Evolutionary conservation across 306 rosid genomes (phyloP), one percentile per base, ranked within the genome.

Genomic region (Gillenia trifoliata): DNA sequence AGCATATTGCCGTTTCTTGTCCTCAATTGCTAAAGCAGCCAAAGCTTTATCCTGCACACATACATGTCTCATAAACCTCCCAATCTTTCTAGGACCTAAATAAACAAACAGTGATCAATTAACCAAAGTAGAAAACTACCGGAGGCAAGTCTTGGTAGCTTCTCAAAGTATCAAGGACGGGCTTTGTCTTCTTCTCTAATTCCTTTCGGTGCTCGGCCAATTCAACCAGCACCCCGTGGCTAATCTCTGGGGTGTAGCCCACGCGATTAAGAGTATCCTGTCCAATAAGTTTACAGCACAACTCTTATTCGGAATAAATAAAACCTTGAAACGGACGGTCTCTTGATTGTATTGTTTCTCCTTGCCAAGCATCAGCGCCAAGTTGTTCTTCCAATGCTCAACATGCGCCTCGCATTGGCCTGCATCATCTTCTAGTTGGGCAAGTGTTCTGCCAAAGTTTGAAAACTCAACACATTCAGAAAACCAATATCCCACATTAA

Each of bases 71-170:
- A 79, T 63, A 45, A 19, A 54, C 25, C 26, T 20, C 29, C 67
- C 36, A 29, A 43, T 43, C 70, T 66, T 52, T 54, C 26, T 29
- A 29, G 38, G 41, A 23, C 52, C 17, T 67, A 29, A 30, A 59
- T 64, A 52, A 31, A 80, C n/a, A n/a, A n/a, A 80, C 33, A n/a
- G 54, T 41, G 59, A 13, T 47, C 62, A 40, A 40, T 23, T 2
- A 40, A 40, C 61, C 29, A 6, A 54, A 38, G 29, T 6, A 49
- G 36, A 38, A 17, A 72, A 55, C 50, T 81, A 91, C 97, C 66
- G 94, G 97, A 55, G 97, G 98, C 97, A 92, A 82, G 77, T 92
- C 98, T 87, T 92, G 98, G 88, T 92, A 92, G 81, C 97, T 92
- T 81, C 97, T 81, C 67, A 92, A 79, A 65, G 96, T 92, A 52